Conservation (phyloP, 2,329 filamentous ascomycete genomes). For the Chrysoporthe puriensis region DNA sequence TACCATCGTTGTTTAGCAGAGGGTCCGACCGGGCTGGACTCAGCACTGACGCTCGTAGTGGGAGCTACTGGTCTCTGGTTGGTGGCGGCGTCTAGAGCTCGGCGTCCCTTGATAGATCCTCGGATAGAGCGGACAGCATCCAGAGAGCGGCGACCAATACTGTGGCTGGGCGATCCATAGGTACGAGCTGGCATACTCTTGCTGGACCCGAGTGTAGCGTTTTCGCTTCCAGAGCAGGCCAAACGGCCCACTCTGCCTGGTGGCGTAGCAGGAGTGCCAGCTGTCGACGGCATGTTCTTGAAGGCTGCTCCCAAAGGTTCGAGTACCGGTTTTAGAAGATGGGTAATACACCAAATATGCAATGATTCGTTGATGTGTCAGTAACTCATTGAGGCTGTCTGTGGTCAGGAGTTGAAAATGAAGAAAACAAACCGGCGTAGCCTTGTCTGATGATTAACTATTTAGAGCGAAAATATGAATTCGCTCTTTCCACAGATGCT, state of each 20-base stretch:
- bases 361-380: background rate
- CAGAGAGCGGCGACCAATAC: conserved; percentile 20
- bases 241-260: conserved; percentile 17
- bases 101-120: conserved; percentile 7
- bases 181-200: background rate
- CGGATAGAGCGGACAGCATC: conserved; percentile 23
- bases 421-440: background rate
- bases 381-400: background rate
- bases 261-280: background rate
- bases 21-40: conserved; percentile 18
- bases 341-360: background rate
- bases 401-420: background rate
- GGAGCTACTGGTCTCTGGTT: conserved; percentile 6
- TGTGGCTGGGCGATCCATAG: conserved; percentile 11
- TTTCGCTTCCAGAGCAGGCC: conserved; percentile 21
- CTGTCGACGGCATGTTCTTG: conserved; percentile 11
- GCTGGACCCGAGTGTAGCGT: conserved; percentile 14
- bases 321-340: background rate
- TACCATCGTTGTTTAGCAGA: conserved; percentile 24
- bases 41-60: background rate
- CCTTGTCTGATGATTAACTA: background rate
- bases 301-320: background rate
- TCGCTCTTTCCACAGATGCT: background rate
- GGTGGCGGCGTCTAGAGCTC: conserved; percentile 18
- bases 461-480: background rate